A percentile compares a stretch with the other conserved stretches of the same genome.
phyloP scores from a whole-genome alignment of 352 stramenopile species.

The Globisporangium iwayamae region DNA sequence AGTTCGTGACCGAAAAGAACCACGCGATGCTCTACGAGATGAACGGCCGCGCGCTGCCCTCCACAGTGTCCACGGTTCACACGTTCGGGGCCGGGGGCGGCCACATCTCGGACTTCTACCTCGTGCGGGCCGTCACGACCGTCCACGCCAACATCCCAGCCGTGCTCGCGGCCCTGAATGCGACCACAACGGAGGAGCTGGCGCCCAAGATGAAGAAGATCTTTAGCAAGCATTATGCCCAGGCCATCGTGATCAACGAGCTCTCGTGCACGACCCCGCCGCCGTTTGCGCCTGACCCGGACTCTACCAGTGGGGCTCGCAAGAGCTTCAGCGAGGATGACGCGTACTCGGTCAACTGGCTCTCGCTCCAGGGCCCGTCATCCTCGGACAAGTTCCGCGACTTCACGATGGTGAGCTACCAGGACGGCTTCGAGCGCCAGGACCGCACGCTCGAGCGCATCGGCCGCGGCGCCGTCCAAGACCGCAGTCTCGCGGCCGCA shows the following conservation, averaged over 20 bases:
- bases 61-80: slow-evolving; percentile 31
- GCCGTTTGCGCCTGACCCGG: slow-evolving; percentile 33
- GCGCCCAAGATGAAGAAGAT: slow-evolving; percentile 54
- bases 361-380: slow-evolving; percentile 40
- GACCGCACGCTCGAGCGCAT: slow-evolving; percentile 28
- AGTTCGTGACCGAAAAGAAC: slow-evolving; percentile 49
- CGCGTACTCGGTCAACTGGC: slow-evolving; percentile 66
- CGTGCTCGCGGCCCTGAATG: slow-evolving; percentile 45
- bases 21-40: slow-evolving; percentile 61
- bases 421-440: slow-evolving; percentile 54
- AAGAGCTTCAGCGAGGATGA: slow-evolving; percentile 56
- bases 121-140: slow-evolving; percentile 61
- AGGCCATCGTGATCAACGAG: slow-evolving; percentile 54
- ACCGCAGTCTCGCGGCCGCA: slow-evolving; percentile 14
- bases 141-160: slow-evolving; percentile 39
- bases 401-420: slow-evolving; percentile 71
- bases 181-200: slow-evolving; percentile 41
- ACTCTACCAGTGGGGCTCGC: slow-evolving; percentile 16
- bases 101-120: slow-evolving; percentile 57
- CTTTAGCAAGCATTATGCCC: slow-evolving; percentile 51
- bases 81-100: slow-evolving; percentile 48
- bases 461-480: slow-evolving; percentile 18
- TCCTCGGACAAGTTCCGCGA: slow-evolving; percentile 42
- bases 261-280: slow-evolving; percentile 57
- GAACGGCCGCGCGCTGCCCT: slow-evolving; percentile 40